Conservation (phyloP, 2,329 filamentous ascomycete species). For the Fonsecaea monophora region DNA sequence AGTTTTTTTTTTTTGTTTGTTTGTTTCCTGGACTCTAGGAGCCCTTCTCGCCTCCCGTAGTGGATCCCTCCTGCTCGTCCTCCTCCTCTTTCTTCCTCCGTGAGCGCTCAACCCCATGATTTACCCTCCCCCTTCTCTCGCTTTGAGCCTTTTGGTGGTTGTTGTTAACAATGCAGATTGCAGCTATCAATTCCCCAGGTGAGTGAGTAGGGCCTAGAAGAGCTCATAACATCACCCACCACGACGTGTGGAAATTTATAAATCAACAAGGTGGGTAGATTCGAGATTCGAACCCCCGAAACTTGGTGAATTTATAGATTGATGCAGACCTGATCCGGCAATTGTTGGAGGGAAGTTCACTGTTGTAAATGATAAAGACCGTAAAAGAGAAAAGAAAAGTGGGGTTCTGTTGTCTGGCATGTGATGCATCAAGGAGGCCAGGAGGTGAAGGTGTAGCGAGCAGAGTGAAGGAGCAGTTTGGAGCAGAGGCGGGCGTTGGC, state of each 20-base stretch:
- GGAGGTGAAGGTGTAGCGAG: not conserved
- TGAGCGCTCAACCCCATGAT: constrained; percentile 11
- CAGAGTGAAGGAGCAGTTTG: not conserved
- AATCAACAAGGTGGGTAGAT: not conserved
- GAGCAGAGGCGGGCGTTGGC: not conserved
- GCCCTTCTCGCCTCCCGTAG: not conserved
- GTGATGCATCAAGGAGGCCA: not conserved
- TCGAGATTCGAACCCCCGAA: too few relatives aligned
- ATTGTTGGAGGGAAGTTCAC: not conserved
- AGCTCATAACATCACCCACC: not conserved
- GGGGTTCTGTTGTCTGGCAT: not conserved
- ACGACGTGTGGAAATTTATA: not conserved
- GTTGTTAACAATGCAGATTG: not conserved
- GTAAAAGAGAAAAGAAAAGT: not conserved
- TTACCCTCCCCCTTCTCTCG: not conserved
- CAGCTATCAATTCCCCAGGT: not conserved
- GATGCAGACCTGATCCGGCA: not conserved
- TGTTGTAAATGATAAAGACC: not conserved
- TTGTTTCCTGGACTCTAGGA: not conserved
- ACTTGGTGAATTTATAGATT: not conserved
- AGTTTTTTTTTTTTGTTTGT: not conserved
- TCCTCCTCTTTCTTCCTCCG: constrained; percentile 11
- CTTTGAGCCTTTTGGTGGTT: not conserved
- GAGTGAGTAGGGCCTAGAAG: too few relatives aligned
- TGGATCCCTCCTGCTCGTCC: constrained; percentile 9